These are phyloP conservation scores for Phytophthora niederhauseri DNA, from an alignment of 352 stramenopile species.

Conservation along the genomic window DNA sequence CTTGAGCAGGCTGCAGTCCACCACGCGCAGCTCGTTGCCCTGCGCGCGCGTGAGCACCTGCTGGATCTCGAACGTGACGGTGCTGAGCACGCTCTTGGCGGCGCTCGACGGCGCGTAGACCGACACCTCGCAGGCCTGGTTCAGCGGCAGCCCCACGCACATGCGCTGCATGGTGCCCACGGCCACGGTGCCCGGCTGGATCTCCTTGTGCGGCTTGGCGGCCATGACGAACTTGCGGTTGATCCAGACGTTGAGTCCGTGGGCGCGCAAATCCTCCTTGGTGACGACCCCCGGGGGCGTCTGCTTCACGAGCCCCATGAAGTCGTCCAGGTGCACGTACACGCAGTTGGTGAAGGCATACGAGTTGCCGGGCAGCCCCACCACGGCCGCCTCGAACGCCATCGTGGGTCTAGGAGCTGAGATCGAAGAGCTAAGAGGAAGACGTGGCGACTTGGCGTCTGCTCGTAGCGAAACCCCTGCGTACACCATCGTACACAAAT, in stretches of 20 bases:
- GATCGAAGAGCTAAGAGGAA: neutral
- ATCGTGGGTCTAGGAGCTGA: conserved; percentile 28
- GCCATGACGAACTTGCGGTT: conserved; percentile 86
- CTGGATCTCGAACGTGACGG: conserved; percentile 86
- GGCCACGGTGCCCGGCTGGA: conserved; percentile 58
- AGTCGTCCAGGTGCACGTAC: conserved; percentile 80
- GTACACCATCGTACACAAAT: conserved; percentile 11
- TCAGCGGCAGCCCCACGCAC: conserved; percentile 70
- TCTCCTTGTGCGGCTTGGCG: conserved; percentile 75
- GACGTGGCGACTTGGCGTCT: conserved; percentile 20
- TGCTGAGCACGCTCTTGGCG: conserved; percentile 55
- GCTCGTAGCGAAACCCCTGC: conserved; percentile 13
- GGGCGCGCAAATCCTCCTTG: conserved; percentile 74
- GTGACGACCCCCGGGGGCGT: conserved; percentile 64
- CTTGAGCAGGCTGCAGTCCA: conserved; percentile 82
- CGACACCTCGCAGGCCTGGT: conserved; percentile 65
- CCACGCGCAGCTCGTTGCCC: conserved; percentile 55
- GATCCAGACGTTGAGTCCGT: conserved; percentile 83
- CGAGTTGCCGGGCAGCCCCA: conserved; percentile 75
- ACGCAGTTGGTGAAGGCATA: conserved; percentile 86
- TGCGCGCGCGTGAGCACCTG: conserved; percentile 75
- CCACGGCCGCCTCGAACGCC: conserved; percentile 65
- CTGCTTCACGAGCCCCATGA: conserved; percentile 68
- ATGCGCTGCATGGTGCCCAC: conserved; percentile 84
- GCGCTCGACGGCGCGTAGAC: conserved; percentile 60